Percentiles rank a stretch among this genome's conserved stretches.
Conservation (phyloP, 2,329 filamentous ascomycete genomes). For the Ceratocystis ficicola region DNA sequence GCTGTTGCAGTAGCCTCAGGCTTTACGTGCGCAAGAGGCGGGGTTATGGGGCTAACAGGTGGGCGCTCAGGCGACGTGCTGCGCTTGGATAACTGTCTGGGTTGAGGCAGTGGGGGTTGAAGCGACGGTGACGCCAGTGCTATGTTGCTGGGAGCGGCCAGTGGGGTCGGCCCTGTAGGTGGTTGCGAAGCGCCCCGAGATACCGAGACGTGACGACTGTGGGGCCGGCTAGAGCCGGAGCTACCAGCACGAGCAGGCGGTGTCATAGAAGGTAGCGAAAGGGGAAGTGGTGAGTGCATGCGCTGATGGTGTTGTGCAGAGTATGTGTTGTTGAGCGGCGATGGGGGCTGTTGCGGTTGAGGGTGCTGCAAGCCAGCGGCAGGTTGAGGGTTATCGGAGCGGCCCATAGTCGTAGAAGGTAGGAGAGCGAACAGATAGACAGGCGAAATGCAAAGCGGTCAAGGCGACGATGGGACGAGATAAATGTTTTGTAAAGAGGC, state of each 20-base stretch:
- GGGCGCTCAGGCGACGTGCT: constrained; percentile 38
- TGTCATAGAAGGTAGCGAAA: constrained; percentile 20
- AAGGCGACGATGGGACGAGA: not conserved
- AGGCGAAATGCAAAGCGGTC: not conserved
- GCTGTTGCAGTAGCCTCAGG: constrained; percentile 16
- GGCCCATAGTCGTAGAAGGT: constrained; percentile 12
- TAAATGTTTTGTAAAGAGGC: not conserved
- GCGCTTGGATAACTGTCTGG: constrained; percentile 24
- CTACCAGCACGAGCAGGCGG: constrained; percentile 22
- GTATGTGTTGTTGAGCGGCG: constrained; percentile 14
- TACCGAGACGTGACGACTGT: constrained; percentile 24
- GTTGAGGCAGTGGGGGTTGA: constrained; percentile 19
- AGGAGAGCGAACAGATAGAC: not conserved
- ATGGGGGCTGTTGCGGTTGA: constrained; percentile 19
- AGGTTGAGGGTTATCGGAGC: constrained; percentile 11
- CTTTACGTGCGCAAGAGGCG: constrained; percentile 34
- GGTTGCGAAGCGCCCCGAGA: constrained; percentile 17
- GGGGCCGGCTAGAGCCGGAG: constrained; percentile 28
- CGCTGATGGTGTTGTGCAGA: constrained; percentile 19
- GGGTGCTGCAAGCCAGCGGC: constrained; percentile 21
- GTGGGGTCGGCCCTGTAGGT: constrained; percentile 11
- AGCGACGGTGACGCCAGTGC: constrained; percentile 16
- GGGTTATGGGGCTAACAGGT: constrained; percentile 45
- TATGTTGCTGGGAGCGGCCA: constrained; percentile 19
- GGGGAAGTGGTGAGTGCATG: constrained; percentile 18